A percentile compares a stretch with the other conserved stretches of the same genome.
These are phyloP conservation scores for Chrysanthemum makinoi DNA, from an alignment of 129 eudicot species.

Conservation along the genomic window DNA sequence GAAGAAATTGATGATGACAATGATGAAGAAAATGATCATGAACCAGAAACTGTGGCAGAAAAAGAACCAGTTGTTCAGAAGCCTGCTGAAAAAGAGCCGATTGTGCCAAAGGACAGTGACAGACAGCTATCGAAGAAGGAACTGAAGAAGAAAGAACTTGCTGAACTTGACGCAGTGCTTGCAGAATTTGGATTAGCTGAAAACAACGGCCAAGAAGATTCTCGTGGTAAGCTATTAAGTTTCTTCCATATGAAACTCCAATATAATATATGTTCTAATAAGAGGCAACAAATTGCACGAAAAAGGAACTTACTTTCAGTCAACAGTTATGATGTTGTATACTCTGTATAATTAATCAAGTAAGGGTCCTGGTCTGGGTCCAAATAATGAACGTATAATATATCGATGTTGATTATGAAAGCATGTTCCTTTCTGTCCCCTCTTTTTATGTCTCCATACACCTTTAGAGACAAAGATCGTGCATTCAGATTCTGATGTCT, in stretches of 20 bases:
- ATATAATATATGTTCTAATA: neutral
- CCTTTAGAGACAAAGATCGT: neutral
- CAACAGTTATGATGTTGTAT: no score
- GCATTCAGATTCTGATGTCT: neutral
- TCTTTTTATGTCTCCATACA: neutral
- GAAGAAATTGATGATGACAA: slow-evolving; percentile 73
- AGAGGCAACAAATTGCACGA: no score
- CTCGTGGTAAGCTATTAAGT: slow-evolving; percentile 35
- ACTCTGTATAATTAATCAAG: no score
- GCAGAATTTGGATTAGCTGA: slow-evolving; percentile 67
- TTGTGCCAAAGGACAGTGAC: slow-evolving; percentile 72
- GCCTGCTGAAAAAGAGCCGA: slow-evolving; percentile 43
- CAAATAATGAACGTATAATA: no score
- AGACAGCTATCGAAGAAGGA: slow-evolving; percentile 93
- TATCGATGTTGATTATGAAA: no score
- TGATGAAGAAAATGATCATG: slow-evolving; percentile 84
- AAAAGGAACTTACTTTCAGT: neutral
- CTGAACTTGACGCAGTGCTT: slow-evolving; percentile 87
- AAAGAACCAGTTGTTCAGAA: slow-evolving; percentile 45
- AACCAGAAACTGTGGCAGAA: slow-evolving; percentile 51
- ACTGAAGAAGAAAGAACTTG: slow-evolving; percentile 86
- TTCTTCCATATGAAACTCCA: neutral
- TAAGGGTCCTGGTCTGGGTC: no score
- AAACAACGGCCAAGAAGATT: slow-evolving; percentile 43
- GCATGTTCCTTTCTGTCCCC: no score